A percentile compares a stretch with the other conserved stretches of the same genome.
These are phyloP conservation scores for Quercus parvula DNA, from an alignment of 306 rosid species.

Conservation along the genomic window DNA sequence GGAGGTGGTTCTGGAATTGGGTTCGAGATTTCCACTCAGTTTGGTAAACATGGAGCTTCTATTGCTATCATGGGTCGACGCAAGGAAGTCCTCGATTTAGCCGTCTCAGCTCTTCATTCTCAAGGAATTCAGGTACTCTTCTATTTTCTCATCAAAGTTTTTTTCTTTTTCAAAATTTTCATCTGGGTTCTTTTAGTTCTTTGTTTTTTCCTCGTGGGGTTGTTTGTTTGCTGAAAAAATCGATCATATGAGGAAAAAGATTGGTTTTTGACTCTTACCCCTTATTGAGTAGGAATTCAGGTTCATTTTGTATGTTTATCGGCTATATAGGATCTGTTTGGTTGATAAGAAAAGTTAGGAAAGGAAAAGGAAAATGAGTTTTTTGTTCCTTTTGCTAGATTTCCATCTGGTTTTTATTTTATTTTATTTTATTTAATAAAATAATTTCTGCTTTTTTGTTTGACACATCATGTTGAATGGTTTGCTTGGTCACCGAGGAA, in stretches of 20 bases:
- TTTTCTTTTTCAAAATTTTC: neutral
- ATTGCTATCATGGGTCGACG: slow-evolving; percentile 92
- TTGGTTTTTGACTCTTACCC: neutral
- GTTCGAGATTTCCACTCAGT: slow-evolving; percentile 63
- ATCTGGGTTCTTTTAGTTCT: neutral
- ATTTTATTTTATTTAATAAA: neutral
- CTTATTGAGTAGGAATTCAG: neutral
- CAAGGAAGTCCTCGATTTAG: slow-evolving; percentile 59
- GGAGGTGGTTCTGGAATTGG: slow-evolving; percentile 99
- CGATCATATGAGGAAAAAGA: neutral
- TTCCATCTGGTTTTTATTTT: neutral
- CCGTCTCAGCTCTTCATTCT: slow-evolving; percentile 65
- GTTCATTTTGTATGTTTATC: neutral
- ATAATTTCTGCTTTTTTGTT: neutral
- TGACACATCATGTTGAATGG: neutral
- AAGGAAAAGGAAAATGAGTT: neutral
- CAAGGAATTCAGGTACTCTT: slow-evolving; percentile 52
- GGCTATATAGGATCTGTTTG: neutral
- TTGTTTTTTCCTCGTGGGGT: neutral
- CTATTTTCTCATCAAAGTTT: neutral
- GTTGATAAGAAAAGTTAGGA: neutral
- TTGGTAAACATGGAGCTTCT: slow-evolving; percentile 90
- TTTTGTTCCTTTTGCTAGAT: neutral
- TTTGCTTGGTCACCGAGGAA: neutral
- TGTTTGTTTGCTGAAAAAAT: slow-evolving; percentile 5